Evolutionary conservation across 345 rosid species (phyloP).

Genomic region (Rubroshorea leprosula): DNA sequence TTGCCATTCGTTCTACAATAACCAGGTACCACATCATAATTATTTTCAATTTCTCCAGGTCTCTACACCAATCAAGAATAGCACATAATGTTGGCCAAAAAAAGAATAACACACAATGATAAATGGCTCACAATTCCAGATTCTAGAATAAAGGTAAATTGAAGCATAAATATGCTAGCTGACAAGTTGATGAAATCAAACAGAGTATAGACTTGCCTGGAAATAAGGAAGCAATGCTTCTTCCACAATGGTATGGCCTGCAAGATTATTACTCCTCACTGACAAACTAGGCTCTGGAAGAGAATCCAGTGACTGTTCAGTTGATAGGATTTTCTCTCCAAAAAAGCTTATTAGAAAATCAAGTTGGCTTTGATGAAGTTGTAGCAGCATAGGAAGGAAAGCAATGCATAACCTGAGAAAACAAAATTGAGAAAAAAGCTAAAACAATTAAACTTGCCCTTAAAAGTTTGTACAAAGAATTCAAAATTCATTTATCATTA

Average conservation of each 20-base stretch:
- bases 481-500: not conserved
- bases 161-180: slow-evolving; percentile 2
- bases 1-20: slow-evolving; percentile 1
- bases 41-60: not conserved
- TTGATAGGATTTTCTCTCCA: slow-evolving; percentile 42
- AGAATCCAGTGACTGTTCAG: slow-evolving; percentile 37
- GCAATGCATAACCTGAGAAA: slow-evolving; percentile 61
- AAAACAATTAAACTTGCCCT: no score
- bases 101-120: not conserved
- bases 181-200: slow-evolving; percentile 4
- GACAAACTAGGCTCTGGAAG: slow-evolving; percentile 32
- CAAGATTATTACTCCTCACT: slow-evolving; percentile 21
- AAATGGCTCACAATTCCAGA: not conserved
- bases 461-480: no score
- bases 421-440: slow-evolving; percentile 1
- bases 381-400: slow-evolving; percentile 74
- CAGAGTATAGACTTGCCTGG: slow-evolving; percentile 50
- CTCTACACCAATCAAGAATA: no score
- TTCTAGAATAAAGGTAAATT: not conserved
- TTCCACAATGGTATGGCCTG: slow-evolving; percentile 41
- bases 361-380: slow-evolving; percentile 92
- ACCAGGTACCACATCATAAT: not conserved
- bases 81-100: no score
- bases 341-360: slow-evolving; percentile 85
- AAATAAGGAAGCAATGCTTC: slow-evolving; percentile 97